Evolutionary conservation across 345 rosid genomes (phyloP).

Genomic region (Odontarrhena argentea): DNA sequence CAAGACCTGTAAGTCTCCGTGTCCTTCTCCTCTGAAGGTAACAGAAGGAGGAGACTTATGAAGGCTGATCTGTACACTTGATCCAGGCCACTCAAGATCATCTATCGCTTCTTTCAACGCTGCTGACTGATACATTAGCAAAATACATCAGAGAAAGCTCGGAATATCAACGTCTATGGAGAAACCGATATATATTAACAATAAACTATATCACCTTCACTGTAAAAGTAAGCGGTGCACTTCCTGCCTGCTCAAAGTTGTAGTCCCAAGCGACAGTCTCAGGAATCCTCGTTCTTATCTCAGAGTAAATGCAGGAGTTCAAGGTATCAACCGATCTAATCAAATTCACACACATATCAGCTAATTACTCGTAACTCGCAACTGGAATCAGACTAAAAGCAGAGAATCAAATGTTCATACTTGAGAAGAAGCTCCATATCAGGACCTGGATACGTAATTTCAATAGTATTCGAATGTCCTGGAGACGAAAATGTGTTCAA

Average conservation of each 20-base stretch:
- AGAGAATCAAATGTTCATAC: slow-evolving; percentile 43
- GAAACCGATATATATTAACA: neutral
- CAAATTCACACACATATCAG: slow-evolving; percentile 18
- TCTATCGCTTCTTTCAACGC: slow-evolving; percentile 93
- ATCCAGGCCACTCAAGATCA: slow-evolving; percentile 97
- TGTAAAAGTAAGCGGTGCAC: slow-evolving; percentile 69
- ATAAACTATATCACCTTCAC: slow-evolving; percentile 54
- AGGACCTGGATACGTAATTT: slow-evolving; percentile 88
- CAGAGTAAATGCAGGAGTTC: slow-evolving; percentile 82
- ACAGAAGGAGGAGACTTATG: slow-evolving; percentile 71
- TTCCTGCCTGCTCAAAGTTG: slow-evolving; percentile 84
- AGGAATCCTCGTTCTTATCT: slow-evolving; percentile 80
- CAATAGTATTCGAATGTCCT: slow-evolving; percentile 67
- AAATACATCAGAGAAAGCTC: neutral
- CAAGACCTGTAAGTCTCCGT: slow-evolving; percentile 87
- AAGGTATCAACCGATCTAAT: slow-evolving; percentile 72
- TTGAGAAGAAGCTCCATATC: slow-evolving; percentile 96
- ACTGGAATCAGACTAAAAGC: neutral
- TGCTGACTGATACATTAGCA: slow-evolving; percentile 57
- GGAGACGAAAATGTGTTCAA: slow-evolving; percentile 87
- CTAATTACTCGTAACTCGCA: neutral
- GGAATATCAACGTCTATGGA: neutral
- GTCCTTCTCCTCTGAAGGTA: slow-evolving; percentile 83
- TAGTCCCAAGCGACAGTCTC: slow-evolving; percentile 84
- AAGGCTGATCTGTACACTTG: slow-evolving; percentile 73